These are phyloP conservation scores for Thielaviopsis punctulata DNA, from an alignment of 2,329 filamentous ascomycete genomes.

Conservation along the genomic window DNA sequence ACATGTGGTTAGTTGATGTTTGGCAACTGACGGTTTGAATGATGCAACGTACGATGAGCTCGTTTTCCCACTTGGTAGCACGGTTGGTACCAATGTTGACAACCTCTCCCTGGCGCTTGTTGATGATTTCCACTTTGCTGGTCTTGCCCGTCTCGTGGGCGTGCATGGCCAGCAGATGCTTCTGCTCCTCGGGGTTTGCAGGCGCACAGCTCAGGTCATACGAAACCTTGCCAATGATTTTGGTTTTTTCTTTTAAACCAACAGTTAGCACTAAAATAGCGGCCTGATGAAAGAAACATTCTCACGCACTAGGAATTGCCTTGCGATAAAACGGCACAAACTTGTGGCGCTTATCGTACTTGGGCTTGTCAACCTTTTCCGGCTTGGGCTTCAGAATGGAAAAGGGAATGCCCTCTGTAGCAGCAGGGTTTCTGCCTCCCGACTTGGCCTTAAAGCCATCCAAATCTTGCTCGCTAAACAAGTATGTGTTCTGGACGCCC, in stretches of 20 bases:
- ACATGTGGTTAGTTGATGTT: slow-evolving; percentile 12
- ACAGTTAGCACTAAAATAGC: slow-evolving; percentile 14
- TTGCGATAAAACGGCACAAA: slow-evolving; percentile 48
- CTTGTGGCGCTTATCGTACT: slow-evolving; percentile 22
- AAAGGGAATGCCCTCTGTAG: slow-evolving; percentile 40
- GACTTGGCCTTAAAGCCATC: slow-evolving; percentile 46
- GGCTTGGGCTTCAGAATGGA: slow-evolving; percentile 31
- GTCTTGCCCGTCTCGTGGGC: slow-evolving; percentile 35
- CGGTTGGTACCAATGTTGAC: slow-evolving; percentile 12
- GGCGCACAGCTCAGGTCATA: slow-evolving; percentile 65
- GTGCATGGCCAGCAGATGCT: slow-evolving; percentile 42
- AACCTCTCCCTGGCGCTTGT: slow-evolving; percentile 22
- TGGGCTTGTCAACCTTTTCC: slow-evolving; percentile 28
- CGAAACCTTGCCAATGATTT: slow-evolving; percentile 51
- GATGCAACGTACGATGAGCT: slow-evolving; percentile 39
- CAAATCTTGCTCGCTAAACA: slow-evolving; percentile 60
- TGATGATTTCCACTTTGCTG: slow-evolving; percentile 20
- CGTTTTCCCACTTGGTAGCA: slow-evolving; percentile 23
- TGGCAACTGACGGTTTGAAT: not conserved
- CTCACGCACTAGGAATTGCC: slow-evolving; percentile 39
- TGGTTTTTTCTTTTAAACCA: slow-evolving; percentile 53
- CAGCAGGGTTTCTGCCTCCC: slow-evolving; percentile 36
- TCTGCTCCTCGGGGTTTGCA: slow-evolving; percentile 53
- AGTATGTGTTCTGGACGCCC: slow-evolving; percentile 61
- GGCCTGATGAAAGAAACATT: not conserved